Percentiles rank a stretch among this genome's conserved stretches.
These are phyloP conservation scores for Sclerotinia minor DNA, from an alignment of 2,329 filamentous ascomycete genomes.

Conservation along the genomic window DNA sequence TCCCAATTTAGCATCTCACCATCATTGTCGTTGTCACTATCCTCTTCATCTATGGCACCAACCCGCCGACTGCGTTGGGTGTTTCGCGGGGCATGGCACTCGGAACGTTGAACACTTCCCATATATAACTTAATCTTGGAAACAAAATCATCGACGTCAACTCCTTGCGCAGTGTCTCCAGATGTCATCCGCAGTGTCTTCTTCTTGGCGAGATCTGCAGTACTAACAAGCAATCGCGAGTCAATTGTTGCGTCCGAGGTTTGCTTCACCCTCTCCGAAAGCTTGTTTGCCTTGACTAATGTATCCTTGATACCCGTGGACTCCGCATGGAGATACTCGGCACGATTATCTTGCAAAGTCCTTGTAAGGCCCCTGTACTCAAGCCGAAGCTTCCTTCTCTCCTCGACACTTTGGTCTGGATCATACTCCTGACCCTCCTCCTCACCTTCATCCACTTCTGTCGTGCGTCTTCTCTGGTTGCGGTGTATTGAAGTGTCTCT, in stretches of 20 bases:
- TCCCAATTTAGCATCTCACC: conserved; percentile 85
- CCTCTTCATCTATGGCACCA: conserved; percentile 46
- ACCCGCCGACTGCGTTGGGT: conserved; percentile 44
- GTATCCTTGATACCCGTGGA: conserved; percentile 66
- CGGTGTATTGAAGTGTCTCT: conserved; percentile 30
- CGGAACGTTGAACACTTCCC: conserved; percentile 61
- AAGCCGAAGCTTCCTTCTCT: conserved; percentile 70
- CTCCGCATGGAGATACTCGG: conserved; percentile 67
- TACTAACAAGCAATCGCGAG: conserved; percentile 77
- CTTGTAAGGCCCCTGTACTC: conserved; percentile 68
- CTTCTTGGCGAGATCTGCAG: conserved; percentile 77
- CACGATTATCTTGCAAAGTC: conserved; percentile 61
- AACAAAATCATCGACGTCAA: conserved; percentile 90
- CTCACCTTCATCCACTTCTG: conserved; percentile 40
- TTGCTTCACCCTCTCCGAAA: conserved; percentile 73
- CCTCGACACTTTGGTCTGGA: conserved; percentile 75
- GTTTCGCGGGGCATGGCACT: conserved; percentile 48
- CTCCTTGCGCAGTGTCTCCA: conserved; percentile 69
- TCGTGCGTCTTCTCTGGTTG: conserved; percentile 36
- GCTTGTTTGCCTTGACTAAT: conserved; percentile 64
- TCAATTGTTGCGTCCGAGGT: conserved; percentile 90
- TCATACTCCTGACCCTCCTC: conserved; percentile 61
- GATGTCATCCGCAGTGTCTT: conserved; percentile 73
- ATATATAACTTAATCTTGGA: conserved; percentile 89
- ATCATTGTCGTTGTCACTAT: conserved; percentile 67